A percentile compares a stretch with the other conserved stretches of the same genome.
Evolutionary conservation across 2,329 filamentous ascomycete genomes (phyloP).

Genomic region (Rutstroemia sp.): DNA sequence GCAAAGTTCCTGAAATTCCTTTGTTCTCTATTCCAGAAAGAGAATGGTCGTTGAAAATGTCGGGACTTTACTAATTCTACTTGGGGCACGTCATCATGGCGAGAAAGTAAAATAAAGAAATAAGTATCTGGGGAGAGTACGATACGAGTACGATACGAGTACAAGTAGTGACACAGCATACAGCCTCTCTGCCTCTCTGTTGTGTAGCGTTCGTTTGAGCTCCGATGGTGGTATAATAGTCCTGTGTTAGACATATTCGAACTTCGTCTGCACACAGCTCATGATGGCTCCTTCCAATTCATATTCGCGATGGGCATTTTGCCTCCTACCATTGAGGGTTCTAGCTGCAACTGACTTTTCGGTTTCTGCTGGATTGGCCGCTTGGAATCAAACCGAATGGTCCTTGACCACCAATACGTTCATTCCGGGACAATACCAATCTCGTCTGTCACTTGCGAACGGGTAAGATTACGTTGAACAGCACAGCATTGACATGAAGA

Average conservation of each 20-base stretch:
- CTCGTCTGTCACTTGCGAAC: conserved; percentile 27
- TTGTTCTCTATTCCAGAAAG: not conserved
- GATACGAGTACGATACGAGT: too few relatives aligned
- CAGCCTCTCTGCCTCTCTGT: too few relatives aligned
- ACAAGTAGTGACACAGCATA: too few relatives aligned
- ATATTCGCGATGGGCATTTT: not conserved
- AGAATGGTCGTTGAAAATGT: too few relatives aligned
- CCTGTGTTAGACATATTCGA: not conserved
- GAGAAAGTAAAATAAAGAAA: too few relatives aligned
- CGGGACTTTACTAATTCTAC: too few relatives aligned
- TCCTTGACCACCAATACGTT: conserved; percentile 23
- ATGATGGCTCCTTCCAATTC: not conserved
- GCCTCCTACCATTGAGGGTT: not conserved
- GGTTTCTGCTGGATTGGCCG: conserved; percentile 16
- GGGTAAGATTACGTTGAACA: conserved; percentile 17
- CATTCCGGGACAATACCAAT: conserved; percentile 27
- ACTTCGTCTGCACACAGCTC: not conserved
- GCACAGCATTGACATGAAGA: too few relatives aligned
- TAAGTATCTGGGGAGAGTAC: too few relatives aligned
- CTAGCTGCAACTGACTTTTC: conserved; percentile 21
- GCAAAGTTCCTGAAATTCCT: not conserved
- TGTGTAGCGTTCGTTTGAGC: too few relatives aligned
- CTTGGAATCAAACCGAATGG: conserved; percentile 27
- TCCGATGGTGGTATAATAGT: not conserved
- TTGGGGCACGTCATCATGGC: too few relatives aligned